Conservation (phyloP, 768 basidiomycete species). For the Podaxis rugospora region DNA sequence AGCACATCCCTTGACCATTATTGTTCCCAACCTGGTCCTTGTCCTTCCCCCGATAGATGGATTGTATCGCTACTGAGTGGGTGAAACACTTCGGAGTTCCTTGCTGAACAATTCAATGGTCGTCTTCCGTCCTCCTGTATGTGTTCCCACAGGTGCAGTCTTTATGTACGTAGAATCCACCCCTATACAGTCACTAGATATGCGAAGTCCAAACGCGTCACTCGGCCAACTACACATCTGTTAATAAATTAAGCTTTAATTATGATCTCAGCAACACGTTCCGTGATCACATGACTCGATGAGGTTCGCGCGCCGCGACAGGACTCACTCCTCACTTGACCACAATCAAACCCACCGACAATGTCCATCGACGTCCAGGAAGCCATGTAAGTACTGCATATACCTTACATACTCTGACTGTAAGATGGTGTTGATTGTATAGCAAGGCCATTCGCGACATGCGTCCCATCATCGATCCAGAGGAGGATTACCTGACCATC, state of each 20-base stretch:
- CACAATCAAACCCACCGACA: not conserved
- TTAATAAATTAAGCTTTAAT: not conserved
- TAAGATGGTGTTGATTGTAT: not conserved
- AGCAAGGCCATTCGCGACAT: conserved; percentile 71
- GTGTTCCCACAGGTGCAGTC: no score
- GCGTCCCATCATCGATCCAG: conserved; percentile 69
- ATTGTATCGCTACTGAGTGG: no score
- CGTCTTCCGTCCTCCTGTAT: no score
- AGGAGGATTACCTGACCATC: conserved; percentile 75
- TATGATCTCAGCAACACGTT: not conserved
- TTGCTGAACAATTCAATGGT: no score
- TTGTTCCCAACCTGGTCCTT: no score
- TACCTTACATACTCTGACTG: not conserved
- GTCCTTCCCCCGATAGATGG: no score
- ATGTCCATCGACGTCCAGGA: conserved; percentile 43
- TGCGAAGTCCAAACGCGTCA: no score
- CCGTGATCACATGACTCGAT: not conserved
- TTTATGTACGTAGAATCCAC: no score
- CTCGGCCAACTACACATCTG: no score
- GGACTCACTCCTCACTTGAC: not conserved
- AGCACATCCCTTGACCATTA: no score
- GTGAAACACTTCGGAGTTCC: no score
- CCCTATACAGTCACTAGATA: no score
- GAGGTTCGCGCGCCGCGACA: not conserved
- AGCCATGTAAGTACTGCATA: conserved; percentile 34